A percentile compares a stretch with the other conserved stretches of the same genome.
Evolutionary conservation across 2,329 filamentous ascomycete species (phyloP).

Genomic region (Bisporella sp.): DNA sequence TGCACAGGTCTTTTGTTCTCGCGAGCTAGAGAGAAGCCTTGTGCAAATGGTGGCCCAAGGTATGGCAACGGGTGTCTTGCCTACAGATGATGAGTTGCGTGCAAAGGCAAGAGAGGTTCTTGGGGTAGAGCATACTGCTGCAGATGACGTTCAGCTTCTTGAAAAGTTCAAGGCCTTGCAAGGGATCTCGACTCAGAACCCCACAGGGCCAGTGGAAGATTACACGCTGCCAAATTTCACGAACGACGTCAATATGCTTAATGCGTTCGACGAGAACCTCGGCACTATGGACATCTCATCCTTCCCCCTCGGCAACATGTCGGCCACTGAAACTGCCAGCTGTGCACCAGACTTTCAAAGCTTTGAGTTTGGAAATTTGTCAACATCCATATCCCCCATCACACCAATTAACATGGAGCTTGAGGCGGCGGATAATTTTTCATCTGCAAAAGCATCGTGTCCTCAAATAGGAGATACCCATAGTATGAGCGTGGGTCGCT

Average conservation of each 20-base stretch:
- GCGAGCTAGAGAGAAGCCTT: conserved; percentile 50
- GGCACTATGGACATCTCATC: background rate
- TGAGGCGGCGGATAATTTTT: no score
- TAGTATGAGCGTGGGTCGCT: no score
- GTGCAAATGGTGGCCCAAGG: conserved; percentile 39
- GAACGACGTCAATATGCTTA: conserved; percentile 14
- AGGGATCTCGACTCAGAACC: background rate
- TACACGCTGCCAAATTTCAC: conserved; percentile 2
- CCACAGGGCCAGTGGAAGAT: conserved; percentile 1
- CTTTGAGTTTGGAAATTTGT: no score
- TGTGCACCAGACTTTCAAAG: no score
- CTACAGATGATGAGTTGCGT: conserved; percentile 40
- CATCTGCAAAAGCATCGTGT: no score
- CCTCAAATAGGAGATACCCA: no score
- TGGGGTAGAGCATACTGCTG: conserved; percentile 35
- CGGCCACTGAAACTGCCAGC: background rate
- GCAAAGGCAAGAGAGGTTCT: conserved; percentile 42
- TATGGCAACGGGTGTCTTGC: conserved; percentile 35
- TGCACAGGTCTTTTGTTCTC: conserved; percentile 48
- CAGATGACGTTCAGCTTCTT: conserved; percentile 46
- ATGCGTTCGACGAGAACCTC: conserved; percentile 14
- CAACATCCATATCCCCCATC: no score
- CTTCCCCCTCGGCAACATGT: background rate
- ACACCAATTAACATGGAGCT: no score
- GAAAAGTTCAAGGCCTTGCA: conserved; percentile 38